These are phyloP conservation scores for Diplodia scrobiculata DNA, from an alignment of 2,329 filamentous ascomycete genomes.

Conservation along the genomic window DNA sequence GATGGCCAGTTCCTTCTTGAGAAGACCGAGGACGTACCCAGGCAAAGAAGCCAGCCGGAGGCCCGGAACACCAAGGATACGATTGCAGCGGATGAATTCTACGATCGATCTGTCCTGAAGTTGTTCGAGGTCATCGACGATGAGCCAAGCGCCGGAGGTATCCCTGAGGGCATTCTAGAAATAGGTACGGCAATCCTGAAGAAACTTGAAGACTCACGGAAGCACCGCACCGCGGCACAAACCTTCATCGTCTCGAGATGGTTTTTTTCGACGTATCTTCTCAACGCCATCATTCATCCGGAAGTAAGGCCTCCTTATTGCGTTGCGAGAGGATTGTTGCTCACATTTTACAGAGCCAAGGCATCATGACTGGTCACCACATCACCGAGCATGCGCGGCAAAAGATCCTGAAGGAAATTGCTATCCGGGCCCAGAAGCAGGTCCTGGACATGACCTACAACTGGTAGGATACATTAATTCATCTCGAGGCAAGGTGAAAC, in stretches of 20 bases:
- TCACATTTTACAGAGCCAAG: conserved; percentile 54
- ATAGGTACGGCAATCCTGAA: conserved; percentile 80
- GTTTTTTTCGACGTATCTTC: conserved; percentile 85
- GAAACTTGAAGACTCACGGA: conserved; percentile 69
- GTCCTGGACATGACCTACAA: conserved; percentile 73
- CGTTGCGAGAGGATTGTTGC: conserved; percentile 32
- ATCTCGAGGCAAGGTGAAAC: conserved; percentile 30
- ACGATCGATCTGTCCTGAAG: conserved; percentile 75
- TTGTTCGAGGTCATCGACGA: conserved; percentile 87
- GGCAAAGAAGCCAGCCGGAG: conserved; percentile 66
- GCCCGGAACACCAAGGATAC: conserved; percentile 77
- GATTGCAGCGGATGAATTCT: conserved; percentile 83
- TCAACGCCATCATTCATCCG: conserved; percentile 81
- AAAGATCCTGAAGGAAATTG: conserved; percentile 71
- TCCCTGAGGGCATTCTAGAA: conserved; percentile 81
- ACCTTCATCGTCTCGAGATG: conserved; percentile 87
- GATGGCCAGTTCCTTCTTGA: conserved; percentile 90
- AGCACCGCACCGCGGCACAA: conserved; percentile 69
- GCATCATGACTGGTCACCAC: conserved; percentile 80
- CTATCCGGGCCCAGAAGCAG: conserved; percentile 74
- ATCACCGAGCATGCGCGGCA: conserved; percentile 89
- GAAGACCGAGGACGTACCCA: conserved; percentile 72
- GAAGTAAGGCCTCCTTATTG: conserved; percentile 60
- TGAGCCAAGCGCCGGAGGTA: conserved; percentile 72
- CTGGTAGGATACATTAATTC: conserved; percentile 56